Conservation (phyloP, 139 green algal genomes). For the Coelastrella sp. region DNA sequence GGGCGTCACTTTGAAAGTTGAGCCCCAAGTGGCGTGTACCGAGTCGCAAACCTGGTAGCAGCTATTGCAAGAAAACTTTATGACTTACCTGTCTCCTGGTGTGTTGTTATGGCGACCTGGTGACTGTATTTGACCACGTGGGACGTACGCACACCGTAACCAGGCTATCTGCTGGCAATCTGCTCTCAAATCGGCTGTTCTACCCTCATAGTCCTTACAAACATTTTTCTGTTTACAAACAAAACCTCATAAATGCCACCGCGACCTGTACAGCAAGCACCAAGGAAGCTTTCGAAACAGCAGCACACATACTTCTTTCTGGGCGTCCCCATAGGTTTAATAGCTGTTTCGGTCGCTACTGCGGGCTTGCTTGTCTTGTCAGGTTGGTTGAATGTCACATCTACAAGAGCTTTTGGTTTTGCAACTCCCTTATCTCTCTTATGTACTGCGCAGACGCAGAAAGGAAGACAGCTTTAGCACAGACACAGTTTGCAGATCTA, state of each 20-base stretch:
- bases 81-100: no score
- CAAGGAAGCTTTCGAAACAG: constrained; percentile 30
- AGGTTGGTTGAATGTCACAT: constrained; percentile 31
- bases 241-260: constrained; percentile 11
- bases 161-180: no score
- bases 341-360: constrained; percentile 23
- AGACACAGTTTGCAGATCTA: constrained; percentile 35
- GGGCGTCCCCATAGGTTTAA: constrained; percentile 22
- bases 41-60: no score
- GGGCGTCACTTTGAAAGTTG: no score
- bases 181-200: no score
- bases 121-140: no score
- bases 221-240: neutral
- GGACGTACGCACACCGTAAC: no score
- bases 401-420: neutral
- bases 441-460: constrained; percentile 17
- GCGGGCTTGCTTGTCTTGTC: constrained; percentile 39
- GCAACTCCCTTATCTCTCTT: neutral
- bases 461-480: neutral
- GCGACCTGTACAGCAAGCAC: neutral
- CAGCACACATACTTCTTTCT: constrained; percentile 17
- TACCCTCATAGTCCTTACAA: no score
- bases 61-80: no score
- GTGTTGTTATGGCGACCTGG: no score
- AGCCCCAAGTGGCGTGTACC: no score